phyloP scores from a whole-genome alignment of 306 rosid species.

The Ormosia emarginata region DNA sequence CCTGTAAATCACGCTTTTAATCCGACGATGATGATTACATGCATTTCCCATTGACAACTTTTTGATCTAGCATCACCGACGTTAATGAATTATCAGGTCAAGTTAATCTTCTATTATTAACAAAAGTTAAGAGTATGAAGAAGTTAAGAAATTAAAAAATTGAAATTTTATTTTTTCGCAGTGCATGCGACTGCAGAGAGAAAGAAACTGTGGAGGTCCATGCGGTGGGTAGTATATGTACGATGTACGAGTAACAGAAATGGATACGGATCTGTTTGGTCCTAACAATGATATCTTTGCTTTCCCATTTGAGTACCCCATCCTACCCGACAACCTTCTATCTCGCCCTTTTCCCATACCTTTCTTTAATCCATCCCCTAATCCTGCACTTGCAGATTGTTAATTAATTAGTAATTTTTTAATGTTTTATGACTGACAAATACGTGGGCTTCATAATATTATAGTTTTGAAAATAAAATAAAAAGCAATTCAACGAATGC shows the following conservation, averaged over 20 bases:
- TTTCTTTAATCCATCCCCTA: constrained; percentile 25
- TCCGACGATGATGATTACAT: neutral
- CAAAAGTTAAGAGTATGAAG: neutral
- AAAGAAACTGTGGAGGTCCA: neutral
- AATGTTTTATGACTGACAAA: constrained; percentile 6
- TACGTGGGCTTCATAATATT: constrained; percentile 19
- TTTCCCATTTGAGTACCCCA: constrained; percentile 21
- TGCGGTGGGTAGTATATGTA: constrained; percentile 40
- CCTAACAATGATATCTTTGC: constrained; percentile 15
- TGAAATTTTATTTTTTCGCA: too few relatives aligned
- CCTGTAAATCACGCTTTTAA: neutral
- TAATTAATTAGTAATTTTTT: neutral
- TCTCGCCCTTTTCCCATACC: constrained; percentile 27
- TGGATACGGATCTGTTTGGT: constrained; percentile 39
- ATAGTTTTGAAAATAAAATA: neutral
- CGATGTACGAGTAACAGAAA: constrained; percentile 58
- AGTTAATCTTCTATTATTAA: neutral
- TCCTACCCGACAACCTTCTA: constrained; percentile 27
- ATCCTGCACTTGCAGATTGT: constrained; percentile 3
- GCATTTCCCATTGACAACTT: neutral
- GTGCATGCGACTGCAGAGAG: neutral
- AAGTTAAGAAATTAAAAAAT: too few relatives aligned
- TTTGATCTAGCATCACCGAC: neutral
- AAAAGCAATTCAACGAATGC: neutral
- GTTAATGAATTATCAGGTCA: neutral